These are phyloP conservation scores for Candida mesenterica DNA, from an alignment of 1,139 yeast genomes.

Conservation along the genomic window DNA sequence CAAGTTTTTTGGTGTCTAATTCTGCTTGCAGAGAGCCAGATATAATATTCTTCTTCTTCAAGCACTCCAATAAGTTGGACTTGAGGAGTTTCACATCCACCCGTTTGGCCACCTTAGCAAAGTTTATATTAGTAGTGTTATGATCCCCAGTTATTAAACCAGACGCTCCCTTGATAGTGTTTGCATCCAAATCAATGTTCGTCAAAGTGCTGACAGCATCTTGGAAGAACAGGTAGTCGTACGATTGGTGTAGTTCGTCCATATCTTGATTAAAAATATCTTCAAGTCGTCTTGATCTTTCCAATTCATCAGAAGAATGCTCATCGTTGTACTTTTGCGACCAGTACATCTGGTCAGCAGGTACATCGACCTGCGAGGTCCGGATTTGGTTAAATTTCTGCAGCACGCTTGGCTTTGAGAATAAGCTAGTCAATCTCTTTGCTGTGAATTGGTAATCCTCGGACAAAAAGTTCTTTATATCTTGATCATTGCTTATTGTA, in stretches of 20 bases:
- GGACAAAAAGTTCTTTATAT: slow-evolving; percentile 50
- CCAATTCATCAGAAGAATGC: slow-evolving; percentile 7
- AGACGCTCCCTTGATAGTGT: neutral
- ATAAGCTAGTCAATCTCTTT: slow-evolving; percentile 60
- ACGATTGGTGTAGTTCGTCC: slow-evolving; percentile 16
- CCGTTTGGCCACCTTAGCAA: slow-evolving; percentile 76
- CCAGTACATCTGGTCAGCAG: slow-evolving; percentile 14
- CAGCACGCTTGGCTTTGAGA: slow-evolving; percentile 59
- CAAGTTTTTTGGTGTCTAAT: too few species aligned
- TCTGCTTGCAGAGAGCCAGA: too few species aligned
- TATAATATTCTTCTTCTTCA: neutral
- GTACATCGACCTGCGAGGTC: neutral
- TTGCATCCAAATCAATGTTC: neutral
- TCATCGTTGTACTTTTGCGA: slow-evolving; percentile 15
- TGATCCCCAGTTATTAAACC: neutral
- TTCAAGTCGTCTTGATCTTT: slow-evolving; percentile 14
- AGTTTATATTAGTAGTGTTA: slow-evolving; percentile 44
- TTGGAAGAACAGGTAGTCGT: slow-evolving; percentile 12
- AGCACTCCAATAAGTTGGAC: slow-evolving; percentile 69
- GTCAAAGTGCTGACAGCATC: slow-evolving; percentile 6
- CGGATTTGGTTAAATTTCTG: slow-evolving; percentile 1
- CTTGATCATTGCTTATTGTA: neutral
- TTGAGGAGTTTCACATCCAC: slow-evolving; percentile 80
- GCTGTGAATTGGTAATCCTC: slow-evolving; percentile 74
- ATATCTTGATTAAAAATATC: slow-evolving; percentile 18